These are phyloP conservation scores for Suhomyces wounanorum DNA, from an alignment of 1,139 yeast genomes.

Conservation along the genomic window DNA sequence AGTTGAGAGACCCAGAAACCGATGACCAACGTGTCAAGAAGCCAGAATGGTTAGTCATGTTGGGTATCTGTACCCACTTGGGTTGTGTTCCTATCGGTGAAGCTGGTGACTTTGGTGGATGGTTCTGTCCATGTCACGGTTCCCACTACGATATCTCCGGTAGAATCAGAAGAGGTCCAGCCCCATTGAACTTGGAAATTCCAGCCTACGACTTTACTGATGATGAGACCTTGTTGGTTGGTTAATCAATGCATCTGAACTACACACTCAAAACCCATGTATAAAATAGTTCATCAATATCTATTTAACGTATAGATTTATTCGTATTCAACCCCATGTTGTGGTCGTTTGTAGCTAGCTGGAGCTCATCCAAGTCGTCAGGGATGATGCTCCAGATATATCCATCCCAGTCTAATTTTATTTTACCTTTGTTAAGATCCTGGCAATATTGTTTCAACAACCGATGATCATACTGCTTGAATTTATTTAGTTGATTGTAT, in stretches of 20 bases:
- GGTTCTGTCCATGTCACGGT: slow-evolving; percentile 99
- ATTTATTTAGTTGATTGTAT: slow-evolving; percentile 22
- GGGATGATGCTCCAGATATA: slow-evolving; percentile 41
- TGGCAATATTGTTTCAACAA: slow-evolving; percentile 3
- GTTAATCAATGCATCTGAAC: slow-evolving; percentile 29
- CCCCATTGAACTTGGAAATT: slow-evolving; percentile 97
- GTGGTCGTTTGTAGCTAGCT: not conserved
- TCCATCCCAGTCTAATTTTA: slow-evolving; percentile 25
- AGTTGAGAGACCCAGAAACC: slow-evolving; percentile 90
- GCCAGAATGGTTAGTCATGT: slow-evolving; percentile 98
- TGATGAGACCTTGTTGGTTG: slow-evolving; percentile 78
- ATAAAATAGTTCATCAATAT: slow-evolving; percentile 12
- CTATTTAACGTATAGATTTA: slow-evolving; percentile 10
- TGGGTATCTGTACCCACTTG: slow-evolving; percentile 99
- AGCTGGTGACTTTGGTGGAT: slow-evolving; percentile 99
- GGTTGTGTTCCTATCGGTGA: slow-evolving; percentile 99
- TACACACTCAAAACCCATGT: slow-evolving; percentile 11
- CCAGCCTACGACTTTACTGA: slow-evolving; percentile 86
- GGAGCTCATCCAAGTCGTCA: slow-evolving; percentile 34
- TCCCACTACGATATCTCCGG: slow-evolving; percentile 99
- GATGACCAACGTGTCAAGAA: slow-evolving; percentile 93
- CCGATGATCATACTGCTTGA: slow-evolving; percentile 10
- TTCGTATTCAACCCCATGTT: slow-evolving; percentile 5
- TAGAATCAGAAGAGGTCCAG: slow-evolving; percentile 99
- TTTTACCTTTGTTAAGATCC: slow-evolving; percentile 16